Percentiles rank a stretch among this genome's conserved stretches.
Conservation (phyloP, 2,329 filamentous ascomycete genomes). For the Pestalotiopsis sp. region DNA sequence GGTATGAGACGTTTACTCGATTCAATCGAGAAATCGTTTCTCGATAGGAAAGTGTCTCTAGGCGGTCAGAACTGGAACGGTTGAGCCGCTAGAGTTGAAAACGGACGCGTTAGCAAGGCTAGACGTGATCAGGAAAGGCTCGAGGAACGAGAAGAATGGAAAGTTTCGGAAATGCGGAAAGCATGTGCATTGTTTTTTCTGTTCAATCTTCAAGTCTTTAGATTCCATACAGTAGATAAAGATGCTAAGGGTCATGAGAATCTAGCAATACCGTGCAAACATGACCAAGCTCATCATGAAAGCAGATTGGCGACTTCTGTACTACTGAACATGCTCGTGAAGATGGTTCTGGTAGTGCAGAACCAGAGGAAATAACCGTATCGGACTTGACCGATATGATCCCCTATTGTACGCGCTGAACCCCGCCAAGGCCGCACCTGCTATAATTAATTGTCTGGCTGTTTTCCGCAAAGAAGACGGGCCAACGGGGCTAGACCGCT, state of each 20-base stretch:
- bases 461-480: constrained; percentile 1
- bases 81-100: not conserved
- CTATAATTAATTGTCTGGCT: not conserved
- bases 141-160: not conserved
- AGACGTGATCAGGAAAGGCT: constrained; percentile 4
- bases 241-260: no score
- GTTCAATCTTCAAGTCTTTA: not conserved
- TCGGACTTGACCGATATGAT: not conserved
- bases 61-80: not conserved
- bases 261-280: no score
- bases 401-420: not conserved
- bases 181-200: not conserved
- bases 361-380: not conserved
- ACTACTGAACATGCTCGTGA: no score
- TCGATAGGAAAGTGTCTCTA: constrained; percentile 22
- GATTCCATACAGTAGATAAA: no score
- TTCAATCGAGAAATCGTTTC: constrained; percentile 28
- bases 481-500: constrained; percentile 5
- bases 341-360: not conserved
- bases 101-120: not conserved
- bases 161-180: not conserved
- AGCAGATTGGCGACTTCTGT: no score
- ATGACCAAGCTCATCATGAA: no score
- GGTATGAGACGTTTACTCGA: constrained; percentile 26
- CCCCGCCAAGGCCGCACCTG: not conserved